Base-by-base conservation (phyloP, 495 filamentous ascomycete genomes). In the Aspergillus saccharolyticus region DNA sequence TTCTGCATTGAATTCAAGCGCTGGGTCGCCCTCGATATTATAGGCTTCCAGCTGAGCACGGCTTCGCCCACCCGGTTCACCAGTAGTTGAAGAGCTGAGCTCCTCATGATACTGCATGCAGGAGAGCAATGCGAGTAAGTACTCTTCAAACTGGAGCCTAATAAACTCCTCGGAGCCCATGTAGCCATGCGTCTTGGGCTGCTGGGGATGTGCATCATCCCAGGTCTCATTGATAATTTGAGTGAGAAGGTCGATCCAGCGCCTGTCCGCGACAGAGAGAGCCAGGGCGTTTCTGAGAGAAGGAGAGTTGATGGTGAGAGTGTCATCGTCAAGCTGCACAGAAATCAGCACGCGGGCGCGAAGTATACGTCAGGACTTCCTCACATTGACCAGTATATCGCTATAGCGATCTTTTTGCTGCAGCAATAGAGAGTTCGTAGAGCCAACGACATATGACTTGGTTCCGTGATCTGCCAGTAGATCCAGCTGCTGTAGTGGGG, bases 121-220 rank as follows among this genome's bases (percentile, higher is more conserved):
- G 0, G 95, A 89, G 45, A 97, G 82, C 53, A 98, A 80, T 1
- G 93, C 91, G 7, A 97, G 79, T 17, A 97, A 79, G 64, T 98
- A 98, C 68, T 97, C 95, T 75, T 98, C 94, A 58, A 98, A 98
- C 64, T 98, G 94, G 7, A 97, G 83, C 18, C 94, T 84, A 64
- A 98, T 97, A 68, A 97, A 97, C 67, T 97, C 95, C 75, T 98
- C 94, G 57, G 92, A 96, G 52, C 94, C 94, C 63, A 90, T 87
- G 66, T 96, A 98, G 17, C 92, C 93, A 77, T 96, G 87, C 7
- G 91, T 96, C 63, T 91, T 96, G 16, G 94, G 94, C 44, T 88
- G 83, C 51, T 84, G 79, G 7, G 94, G 94, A 70, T 97, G 91
- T 6, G 83, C 76, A 42, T 96, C 90, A 71, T 97, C 93, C 94